phyloP scores from a whole-genome alignment of 257 asterid species.

The Penstemon barbatus region DNA sequence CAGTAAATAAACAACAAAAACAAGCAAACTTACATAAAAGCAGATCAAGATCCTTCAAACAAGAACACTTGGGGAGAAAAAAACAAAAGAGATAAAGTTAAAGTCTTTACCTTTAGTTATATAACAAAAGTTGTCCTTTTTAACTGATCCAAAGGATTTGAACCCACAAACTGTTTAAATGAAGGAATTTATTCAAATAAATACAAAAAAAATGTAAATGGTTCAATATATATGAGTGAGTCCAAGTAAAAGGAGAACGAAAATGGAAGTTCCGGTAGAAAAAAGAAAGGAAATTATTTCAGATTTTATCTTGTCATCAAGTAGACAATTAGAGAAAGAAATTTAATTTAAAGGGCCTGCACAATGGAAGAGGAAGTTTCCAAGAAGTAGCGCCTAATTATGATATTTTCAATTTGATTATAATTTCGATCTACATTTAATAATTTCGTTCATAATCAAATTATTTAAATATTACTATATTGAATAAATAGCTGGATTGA shows the following conservation, averaged over 20 bases:
- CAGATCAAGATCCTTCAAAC: slow-evolving; percentile 42
- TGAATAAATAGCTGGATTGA: neutral
- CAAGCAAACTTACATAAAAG: slow-evolving; percentile 9
- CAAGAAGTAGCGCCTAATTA: slow-evolving; percentile 42
- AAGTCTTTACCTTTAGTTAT: slow-evolving; percentile 31
- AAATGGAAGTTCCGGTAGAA: neutral
- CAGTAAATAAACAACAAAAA: slow-evolving; percentile 12
- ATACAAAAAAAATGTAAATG: slow-evolving; percentile 2
- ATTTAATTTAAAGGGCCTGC: slow-evolving; percentile 29
- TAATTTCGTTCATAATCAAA: slow-evolving; percentile 23
- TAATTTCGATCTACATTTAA: slow-evolving; percentile 32
- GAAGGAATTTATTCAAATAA: slow-evolving; percentile 13
- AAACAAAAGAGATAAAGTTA: slow-evolving; percentile 23
- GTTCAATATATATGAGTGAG: neutral
- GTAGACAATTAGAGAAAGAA: neutral
- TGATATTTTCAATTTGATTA: slow-evolving; percentile 22
- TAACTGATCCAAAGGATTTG: slow-evolving; percentile 37
- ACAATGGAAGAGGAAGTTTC: slow-evolving; percentile 53
- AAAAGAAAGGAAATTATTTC: slow-evolving; percentile 4
- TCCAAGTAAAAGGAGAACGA: neutral
- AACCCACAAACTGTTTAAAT: slow-evolving; percentile 24
- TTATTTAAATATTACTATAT: neutral
- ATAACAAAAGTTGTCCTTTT: slow-evolving; percentile 20
- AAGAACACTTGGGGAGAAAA: neutral
- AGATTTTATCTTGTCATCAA: neutral